Evolutionary conservation across 1,284 basidiomycete species (phyloP), one percentile per base, ranked within the genome.

Genomic region (Ganoderma boninense): DNA sequence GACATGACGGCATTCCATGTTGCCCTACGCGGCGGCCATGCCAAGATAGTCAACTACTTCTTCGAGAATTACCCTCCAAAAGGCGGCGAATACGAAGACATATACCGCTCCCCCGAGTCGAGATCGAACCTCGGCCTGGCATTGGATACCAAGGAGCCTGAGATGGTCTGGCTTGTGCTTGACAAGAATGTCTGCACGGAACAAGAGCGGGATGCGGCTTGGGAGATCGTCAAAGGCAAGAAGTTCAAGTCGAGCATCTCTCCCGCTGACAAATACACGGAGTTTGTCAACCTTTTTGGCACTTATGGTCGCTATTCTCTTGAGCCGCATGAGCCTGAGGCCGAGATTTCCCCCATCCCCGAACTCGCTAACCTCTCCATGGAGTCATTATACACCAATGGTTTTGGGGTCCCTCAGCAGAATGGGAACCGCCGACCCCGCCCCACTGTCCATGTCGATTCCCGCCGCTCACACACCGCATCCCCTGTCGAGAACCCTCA

Each of bases 1-100:
- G 86, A 86, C 38, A 80, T 86, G 65, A 91, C 92, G 3, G 85
- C 90, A 1, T 89, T 93, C 80, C 92, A 94, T 78, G 73, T 89
- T 65, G 90, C 91, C n/a, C 77, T 93, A 18, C 82, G 84, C 74
- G 75, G 76, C 61, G 90, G 89, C 1, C 83, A 87, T 71, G 74
- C 87, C 16, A 68, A 81, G 10, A 82, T 92, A 65, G 78, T 90
- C 64, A 81, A 83, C 52, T 84, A 90, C 78, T 89, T 92, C 79
- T 84, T 93, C 72, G 83, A 89, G 68, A 82, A 81, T 54, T 87
- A 91, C 76, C 82, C 87, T 60, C 87, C 87, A 3, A 82, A 84
- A 54, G 86, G 88, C 26, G 75, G 81, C 42, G 90, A 91, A 70
- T 81, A 83, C 49, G 76, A 79, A 20, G 75, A 78, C 13, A 82